Conservation (phyloP, 129 eudicot species). For the Artemisia tridentata region DNA sequence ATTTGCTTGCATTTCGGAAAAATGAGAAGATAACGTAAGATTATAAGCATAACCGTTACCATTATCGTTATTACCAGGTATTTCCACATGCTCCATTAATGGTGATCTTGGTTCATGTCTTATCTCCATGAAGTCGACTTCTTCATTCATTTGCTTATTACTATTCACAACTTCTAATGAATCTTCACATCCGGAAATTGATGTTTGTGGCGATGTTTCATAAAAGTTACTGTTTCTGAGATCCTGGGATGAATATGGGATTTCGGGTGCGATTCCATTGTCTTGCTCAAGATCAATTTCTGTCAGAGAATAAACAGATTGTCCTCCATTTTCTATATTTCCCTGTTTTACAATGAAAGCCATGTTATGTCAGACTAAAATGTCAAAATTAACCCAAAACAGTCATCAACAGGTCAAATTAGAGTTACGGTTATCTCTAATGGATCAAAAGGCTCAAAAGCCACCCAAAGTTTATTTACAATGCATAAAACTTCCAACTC, state of each 20-base stretch:
- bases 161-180: slow-evolving; percentile 27
- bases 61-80: slow-evolving; percentile 11
- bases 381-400: neutral
- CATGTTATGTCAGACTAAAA: neutral
- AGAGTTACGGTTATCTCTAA: neutral
- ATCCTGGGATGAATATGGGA: slow-evolving; percentile 34
- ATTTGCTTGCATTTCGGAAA: slow-evolving; percentile 18
- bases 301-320: slow-evolving; percentile 30
- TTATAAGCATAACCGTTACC: slow-evolving; percentile 6
- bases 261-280: slow-evolving; percentile 32
- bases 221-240: slow-evolving; percentile 19
- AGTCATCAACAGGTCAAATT: no score
- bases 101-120: slow-evolving; percentile 26
- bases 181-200: slow-evolving; percentile 34
- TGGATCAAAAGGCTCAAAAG: neutral
- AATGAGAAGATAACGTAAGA: slow-evolving; percentile 8
- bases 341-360: slow-evolving; percentile 40
- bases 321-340: slow-evolving; percentile 37
- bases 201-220: slow-evolving; percentile 28
- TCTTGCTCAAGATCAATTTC: slow-evolving; percentile 37
- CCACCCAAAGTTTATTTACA: neutral
- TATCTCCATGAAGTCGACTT: slow-evolving; percentile 19
- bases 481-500: neutral
- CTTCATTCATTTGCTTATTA: slow-evolving; percentile 10
- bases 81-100: slow-evolving; percentile 22